A percentile compares a stretch with the other conserved stretches of the same genome.
These are phyloP conservation scores for Malus fusca DNA, from an alignment of 306 rosid species.

Conservation along the genomic window DNA sequence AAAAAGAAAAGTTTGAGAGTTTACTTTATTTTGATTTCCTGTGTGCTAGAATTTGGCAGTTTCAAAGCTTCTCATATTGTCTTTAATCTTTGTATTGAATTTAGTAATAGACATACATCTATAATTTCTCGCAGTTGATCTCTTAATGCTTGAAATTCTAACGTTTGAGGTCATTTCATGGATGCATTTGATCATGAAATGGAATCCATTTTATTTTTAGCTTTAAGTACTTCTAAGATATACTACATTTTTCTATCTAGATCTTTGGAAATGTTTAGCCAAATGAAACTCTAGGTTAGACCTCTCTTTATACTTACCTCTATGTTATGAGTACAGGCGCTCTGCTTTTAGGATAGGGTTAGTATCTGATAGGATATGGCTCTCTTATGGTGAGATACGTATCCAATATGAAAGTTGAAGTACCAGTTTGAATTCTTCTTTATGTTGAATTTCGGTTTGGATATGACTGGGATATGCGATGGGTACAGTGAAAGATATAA, in stretches of 20 bases:
- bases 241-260: not conserved
- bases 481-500: too few species aligned
- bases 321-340: not conserved
- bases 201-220: not conserved
- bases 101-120: not conserved
- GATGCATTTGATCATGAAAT: not conserved
- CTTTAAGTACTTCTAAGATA: not conserved
- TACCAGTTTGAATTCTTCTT: too few species aligned
- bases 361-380: too few species aligned
- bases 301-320: not conserved
- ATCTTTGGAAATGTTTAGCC: not conserved
- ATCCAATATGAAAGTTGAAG: too few species aligned
- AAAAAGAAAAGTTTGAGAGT: not conserved
- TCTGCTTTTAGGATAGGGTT: too few species aligned
- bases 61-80: not conserved
- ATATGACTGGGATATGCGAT: too few species aligned
- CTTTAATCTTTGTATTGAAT: not conserved
- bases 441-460: too few species aligned
- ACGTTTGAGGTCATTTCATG: not conserved
- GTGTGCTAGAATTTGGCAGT: not conserved
- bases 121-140: not conserved
- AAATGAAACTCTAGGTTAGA: not conserved
- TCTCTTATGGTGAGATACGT: too few species aligned
- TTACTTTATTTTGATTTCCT: not conserved
- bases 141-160: not conserved